Evolutionary conservation across 2,329 filamentous ascomycete species (phyloP), one percentile per base, ranked within the genome.

Genomic region (Fusarium pininemorale): DNA sequence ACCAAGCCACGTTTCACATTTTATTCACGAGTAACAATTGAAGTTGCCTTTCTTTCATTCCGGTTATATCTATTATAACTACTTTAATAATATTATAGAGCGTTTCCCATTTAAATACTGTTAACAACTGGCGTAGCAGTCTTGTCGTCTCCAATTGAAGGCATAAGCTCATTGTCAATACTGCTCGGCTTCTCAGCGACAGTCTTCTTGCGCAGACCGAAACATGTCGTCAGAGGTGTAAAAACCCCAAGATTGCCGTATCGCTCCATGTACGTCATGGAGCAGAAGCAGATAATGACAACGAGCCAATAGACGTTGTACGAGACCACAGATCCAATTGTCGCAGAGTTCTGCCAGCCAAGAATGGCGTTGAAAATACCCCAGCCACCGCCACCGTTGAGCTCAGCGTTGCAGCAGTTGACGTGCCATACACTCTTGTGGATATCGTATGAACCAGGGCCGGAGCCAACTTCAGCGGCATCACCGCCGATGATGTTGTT

Each of bases 51-150:
- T 20, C 4, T 22, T 9, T 22, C 2, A 24, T 51, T 14, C 2
- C 0, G 0, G 11, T n/a, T 50, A 0, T 18, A 2, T n/a, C 14
- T 14, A 13, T 35, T 0, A 20, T 0, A 14, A 6, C 1, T 20
- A 6, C 16, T 20, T 35, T 10, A 14, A 18, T 0, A 5, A 51
- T 18, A 51, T 1, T 1, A 5, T 9, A 28, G 2, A 3, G 5
- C 10, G 2, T 1, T 6, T 39, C 0, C 3, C 4, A 0, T 18
- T 13, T 18, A 38, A n/a, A 55, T 9, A 7, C 15, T 28, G 15
- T 15, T 41, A 2, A 55, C 15, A 14, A 28, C 20, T n/a, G 51
- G 51, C 3, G 4, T 55, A 14, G 51, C 35, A 18, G 51, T 41
- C 51, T 55, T 55, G 7, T 13, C 35, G 3, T 55, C 14, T 14